phyloP scores from a whole-genome alignment of 2,329 filamentous ascomycete species.

The Ceratocystiopsis sp. region DNA sequence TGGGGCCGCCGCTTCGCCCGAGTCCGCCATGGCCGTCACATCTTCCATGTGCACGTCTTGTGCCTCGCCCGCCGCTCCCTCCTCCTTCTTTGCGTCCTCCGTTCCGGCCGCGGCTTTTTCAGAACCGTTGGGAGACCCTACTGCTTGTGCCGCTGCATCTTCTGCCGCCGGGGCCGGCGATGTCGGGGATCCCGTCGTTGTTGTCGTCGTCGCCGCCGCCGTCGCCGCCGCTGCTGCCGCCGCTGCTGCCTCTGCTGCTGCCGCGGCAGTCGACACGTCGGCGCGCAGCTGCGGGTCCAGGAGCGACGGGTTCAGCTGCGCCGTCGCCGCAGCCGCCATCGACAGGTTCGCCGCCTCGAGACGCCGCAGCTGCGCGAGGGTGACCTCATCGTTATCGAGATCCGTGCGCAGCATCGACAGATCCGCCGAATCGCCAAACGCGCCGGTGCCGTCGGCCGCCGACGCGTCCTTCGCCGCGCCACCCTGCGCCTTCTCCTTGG shows the following conservation, averaged over 20 bases:
- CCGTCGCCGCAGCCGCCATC: constrained; percentile 38
- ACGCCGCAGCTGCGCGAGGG: constrained; percentile 29
- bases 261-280: constrained; percentile 11
- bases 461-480: too few relatives aligned
- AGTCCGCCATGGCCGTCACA: too few relatives aligned
- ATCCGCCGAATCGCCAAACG: background rate
- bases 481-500: background rate
- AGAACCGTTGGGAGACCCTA: too few relatives aligned
- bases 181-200: constrained; percentile 1
- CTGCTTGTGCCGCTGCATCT: too few relatives aligned
- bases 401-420: too few relatives aligned
- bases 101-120: too few relatives aligned
- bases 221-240: background rate
- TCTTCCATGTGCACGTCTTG: too few relatives aligned
- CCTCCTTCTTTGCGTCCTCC: too few relatives aligned
- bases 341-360: constrained; percentile 33
- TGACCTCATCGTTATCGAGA: constrained; percentile 3
- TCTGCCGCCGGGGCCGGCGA: background rate
- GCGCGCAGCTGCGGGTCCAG: constrained; percentile 29
- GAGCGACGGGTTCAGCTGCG: constrained; percentile 35
- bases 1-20: too few relatives aligned
- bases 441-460: constrained; percentile 2
- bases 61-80: too few relatives aligned
- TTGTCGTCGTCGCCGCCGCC: background rate
- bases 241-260: background rate